Base-by-base conservation (phyloP, 768 basidiomycete genomes). In the Boletus vermiculosoides region DNA sequence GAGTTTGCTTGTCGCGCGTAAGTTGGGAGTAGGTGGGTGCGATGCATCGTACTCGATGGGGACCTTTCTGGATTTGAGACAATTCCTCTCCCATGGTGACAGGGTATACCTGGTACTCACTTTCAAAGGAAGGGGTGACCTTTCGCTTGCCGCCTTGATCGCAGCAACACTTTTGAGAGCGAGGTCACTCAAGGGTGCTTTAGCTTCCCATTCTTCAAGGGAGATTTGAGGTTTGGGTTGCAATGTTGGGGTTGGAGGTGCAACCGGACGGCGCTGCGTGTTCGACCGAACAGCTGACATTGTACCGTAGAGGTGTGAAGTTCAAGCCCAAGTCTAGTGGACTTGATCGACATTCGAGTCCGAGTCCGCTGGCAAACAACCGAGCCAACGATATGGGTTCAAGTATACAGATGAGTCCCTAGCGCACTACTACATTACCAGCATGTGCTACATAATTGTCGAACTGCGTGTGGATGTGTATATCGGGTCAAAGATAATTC, bases 151-250 rank as follows among this genome's bases (percentile, higher is more conserved):
- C 22, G 77, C 69, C 67, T 89, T 87, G 45, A 95, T 66, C 10
- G 74, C 70, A 10, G 77, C 77, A 20, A 96, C 79, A 60, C 88
- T 93, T 53, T 79, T 80, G 18, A 80, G 74, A 65, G 91, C 87
- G 12, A 80, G 66, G 45, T 95, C 88, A 31, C 77, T 79, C 31
- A 98, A 72, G 3, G 92, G 91, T 0, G 93, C 84, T 62, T 83
- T 88, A 0, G 83, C 72, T 63, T 97, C 94, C 95, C 95, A 98
- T 74, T 96, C 92, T 68, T 97, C 94, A 4, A 96, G 77, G 41
- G 78, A 86, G 36, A 92, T 76, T 1, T 75, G 74, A 1, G 75
- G 67, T 64, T 78, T 84, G 10, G 74, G 59, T n/a, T 70, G 74
- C 31, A 70, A 58, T 31, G 63, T 51, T 36, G 65, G 66, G 44